phyloP scores from a whole-genome alignment of 1,284 basidiomycete species.

The Pseudozyma pruni region DNA sequence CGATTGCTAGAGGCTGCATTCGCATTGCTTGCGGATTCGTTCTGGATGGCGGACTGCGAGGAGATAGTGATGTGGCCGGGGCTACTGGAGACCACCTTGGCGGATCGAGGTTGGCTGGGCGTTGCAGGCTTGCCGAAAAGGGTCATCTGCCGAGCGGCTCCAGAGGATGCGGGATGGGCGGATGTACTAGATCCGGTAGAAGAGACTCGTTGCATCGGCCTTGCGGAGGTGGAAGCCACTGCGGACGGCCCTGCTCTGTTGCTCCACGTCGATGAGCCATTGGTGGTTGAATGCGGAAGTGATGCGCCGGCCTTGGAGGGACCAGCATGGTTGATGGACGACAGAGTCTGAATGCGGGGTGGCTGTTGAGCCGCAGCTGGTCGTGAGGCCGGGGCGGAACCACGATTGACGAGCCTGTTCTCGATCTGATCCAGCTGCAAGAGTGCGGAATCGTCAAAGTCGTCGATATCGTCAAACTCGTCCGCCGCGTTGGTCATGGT shows the following conservation, averaged over 20 bases:
- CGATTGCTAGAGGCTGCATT: constrained; percentile 2
- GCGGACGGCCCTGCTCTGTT: constrained; percentile 12
- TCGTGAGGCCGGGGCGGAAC: background rate
- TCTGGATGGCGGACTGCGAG: constrained; percentile 19
- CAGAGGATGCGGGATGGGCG: constrained; percentile 26
- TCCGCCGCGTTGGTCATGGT: constrained; percentile 22
- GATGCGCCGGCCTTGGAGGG: background rate
- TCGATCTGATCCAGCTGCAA: constrained; percentile 38
- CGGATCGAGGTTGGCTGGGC: constrained; percentile 10
- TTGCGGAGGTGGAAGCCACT: constrained; percentile 18
- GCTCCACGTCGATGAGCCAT: constrained; percentile 3
- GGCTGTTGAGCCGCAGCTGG: background rate
- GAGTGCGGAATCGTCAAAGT: constrained; percentile 40
- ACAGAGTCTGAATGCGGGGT: constrained; percentile 13
- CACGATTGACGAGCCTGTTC: constrained; percentile 30
- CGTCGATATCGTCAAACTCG: constrained; percentile 50
- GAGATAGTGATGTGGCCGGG: constrained; percentile 44
- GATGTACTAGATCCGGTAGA: constrained; percentile 16
- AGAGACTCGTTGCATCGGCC: constrained; percentile 19
- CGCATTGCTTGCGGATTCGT: background rate
- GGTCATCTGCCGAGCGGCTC: constrained; percentile 31
- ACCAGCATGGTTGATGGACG: constrained; percentile 2
- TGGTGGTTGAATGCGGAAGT: constrained; percentile 1
- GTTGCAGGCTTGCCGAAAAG: constrained; percentile 34
- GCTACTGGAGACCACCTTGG: constrained; percentile 28